A percentile compares a stretch with the other conserved stretches of the same genome.
Evolutionary conservation across 2,329 filamentous ascomycete genomes (phyloP).

Genomic region (Huntiella omanensis): DNA sequence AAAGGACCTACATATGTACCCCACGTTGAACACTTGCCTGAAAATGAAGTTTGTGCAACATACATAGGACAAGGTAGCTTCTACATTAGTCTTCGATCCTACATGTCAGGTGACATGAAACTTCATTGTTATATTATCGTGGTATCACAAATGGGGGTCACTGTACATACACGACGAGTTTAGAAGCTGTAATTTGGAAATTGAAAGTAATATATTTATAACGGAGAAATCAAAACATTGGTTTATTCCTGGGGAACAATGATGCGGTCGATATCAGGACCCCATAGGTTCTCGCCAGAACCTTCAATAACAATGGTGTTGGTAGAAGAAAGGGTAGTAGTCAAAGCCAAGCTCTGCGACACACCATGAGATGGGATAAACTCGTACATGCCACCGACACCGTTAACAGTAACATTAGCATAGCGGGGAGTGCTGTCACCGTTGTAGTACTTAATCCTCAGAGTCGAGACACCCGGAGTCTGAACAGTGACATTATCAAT

Average conservation of each 20-base stretch:
- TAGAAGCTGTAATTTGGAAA: too few species aligned
- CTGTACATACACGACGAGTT: too few species aligned
- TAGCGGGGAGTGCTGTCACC: constrained; percentile 33
- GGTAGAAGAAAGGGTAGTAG: constrained; percentile 24
- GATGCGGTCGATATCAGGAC: constrained; percentile 33
- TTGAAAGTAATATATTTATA: too few species aligned
- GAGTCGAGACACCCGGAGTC: constrained; percentile 26
- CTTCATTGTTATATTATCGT: too few species aligned
- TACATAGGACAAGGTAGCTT: too few species aligned
- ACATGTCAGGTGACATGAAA: too few species aligned
- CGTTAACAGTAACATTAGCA: constrained; percentile 38
- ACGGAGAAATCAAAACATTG: not conserved
- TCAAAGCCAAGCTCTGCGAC: constrained; percentile 26
- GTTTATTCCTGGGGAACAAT: constrained; percentile 25
- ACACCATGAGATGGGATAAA: constrained; percentile 32
- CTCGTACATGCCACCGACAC: constrained; percentile 28
- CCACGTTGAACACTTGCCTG: too few species aligned
- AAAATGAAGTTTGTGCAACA: too few species aligned
- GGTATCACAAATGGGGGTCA: too few species aligned
- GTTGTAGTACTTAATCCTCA: constrained; percentile 37
- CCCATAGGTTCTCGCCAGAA: constrained; percentile 21
- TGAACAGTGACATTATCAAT: constrained; percentile 28
- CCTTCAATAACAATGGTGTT: constrained; percentile 32
- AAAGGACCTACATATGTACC: too few species aligned
- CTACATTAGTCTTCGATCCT: too few species aligned